Evolutionary conservation across 2,329 filamentous ascomycete species (phyloP), one percentile per base, ranked within the genome.

Genomic region (Teratosphaeria destructans): DNA sequence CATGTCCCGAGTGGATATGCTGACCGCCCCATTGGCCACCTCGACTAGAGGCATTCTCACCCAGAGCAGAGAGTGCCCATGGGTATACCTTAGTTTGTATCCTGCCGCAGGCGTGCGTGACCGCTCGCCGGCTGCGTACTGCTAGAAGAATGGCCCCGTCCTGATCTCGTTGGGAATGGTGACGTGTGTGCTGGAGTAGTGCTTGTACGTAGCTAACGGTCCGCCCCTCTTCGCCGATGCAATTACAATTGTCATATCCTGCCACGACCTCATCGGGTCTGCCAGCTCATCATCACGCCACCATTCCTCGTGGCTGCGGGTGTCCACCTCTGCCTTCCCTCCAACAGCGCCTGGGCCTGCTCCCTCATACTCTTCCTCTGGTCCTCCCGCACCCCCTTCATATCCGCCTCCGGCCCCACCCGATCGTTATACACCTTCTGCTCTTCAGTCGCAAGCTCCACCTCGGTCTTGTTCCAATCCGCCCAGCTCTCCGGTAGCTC

Each of bases 21-120:
- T 85, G 1, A 95, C 90, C 1, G 91, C 95, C 1, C 77, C 94
- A 5, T 77, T 96, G 23, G 90, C 1, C 29, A 32, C 23, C 23
- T 23, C 3, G 29, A 32, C 4, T 32, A 23, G 23, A 23, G 23
- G 23, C 23, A 23, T 32, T 32, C 29, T 32, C 29, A 32, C 4
- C 29, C 29, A 32, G 29, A 32, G 29, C 29, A 32, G 29, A 32
- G 29, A 32, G 29, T 32, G 29, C 2, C 29, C 29, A 32, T 32
- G 29, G 5, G 29, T 32, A 32, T 32, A 32, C 29, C 5, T 32
- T 7, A 7, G 29, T 32, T 23, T 7, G 29, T 32, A 5, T 32
- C 3, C 29, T 32, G 29, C 29, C 29, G 29, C 4, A 32, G 29
- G 23, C 23, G 23, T 7, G 29, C 29, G 29, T 32, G 29, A 32